Evolutionary conservation across 2,329 filamentous ascomycete genomes (phyloP), one percentile per base, ranked within the genome.

Genomic region (Ampelomyces quisqualis): DNA sequence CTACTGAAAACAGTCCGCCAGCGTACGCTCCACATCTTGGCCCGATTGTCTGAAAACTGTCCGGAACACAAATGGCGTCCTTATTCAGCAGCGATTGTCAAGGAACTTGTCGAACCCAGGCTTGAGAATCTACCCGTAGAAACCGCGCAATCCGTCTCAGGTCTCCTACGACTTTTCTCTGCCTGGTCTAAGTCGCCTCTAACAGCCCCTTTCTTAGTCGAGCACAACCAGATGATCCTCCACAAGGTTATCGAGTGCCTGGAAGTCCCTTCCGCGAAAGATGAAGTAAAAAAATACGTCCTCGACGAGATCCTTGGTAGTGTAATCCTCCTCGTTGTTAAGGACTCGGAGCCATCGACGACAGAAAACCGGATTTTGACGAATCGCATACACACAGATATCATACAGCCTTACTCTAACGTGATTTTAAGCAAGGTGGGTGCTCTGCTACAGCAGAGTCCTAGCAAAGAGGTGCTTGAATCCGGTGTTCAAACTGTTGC

Each of bases 81-180:
- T 1, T 95, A 90, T 63, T 78, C 87, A 24, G 75, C 79, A 7
- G 68, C 79, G 0, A 84, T 97, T 36, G 80, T 93, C 38, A 73
- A 79, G 19, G 84, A 95, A 59, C 73, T 94, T 18, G 77, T 98
- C 31, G 81, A 80, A 36, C 88, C 88, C 13, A 80, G 89, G 51
- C 73, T 97, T 13, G 79, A 85, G 2, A 88, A 86, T 42, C 80
- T 98, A 38, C 81, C 90, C 0, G 75, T 80, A 4, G 93, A 98
- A 70, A 95, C 88, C 29, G 86, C 89, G 0, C 90, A 98, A 62
- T 88, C 89, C 10, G 76, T 96, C 6, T 97, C 93, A 2, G 87
- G 85, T 11, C 79, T 90, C 27, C 77, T 96, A 47, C 84, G 85
- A 48, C 74, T 98, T 4, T 82, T 98, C 49, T 82, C 81, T 3